These are phyloP conservation scores for Podaxis sp. DNA, from an alignment of 768 basidiomycete species.

Conservation along the genomic window DNA sequence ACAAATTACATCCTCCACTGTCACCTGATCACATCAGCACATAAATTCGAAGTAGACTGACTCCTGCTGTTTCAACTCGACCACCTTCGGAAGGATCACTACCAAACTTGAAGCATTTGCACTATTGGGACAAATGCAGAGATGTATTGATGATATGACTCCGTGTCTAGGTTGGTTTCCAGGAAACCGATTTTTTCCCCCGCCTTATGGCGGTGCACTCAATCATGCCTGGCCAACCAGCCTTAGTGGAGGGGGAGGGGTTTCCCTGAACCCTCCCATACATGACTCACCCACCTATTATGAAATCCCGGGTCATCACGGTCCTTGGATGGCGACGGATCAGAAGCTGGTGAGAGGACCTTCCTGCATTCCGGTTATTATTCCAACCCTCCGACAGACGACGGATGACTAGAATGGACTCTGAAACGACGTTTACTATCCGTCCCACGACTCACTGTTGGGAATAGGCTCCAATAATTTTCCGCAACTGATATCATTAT, in stretches of 20 bases:
- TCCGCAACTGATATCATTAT: background rate
- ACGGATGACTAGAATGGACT: background rate
- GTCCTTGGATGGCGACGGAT: background rate
- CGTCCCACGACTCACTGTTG: background rate
- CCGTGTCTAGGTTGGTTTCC: background rate
- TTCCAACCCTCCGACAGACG: background rate
- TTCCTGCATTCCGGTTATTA: background rate
- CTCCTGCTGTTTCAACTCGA: background rate
- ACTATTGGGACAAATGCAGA: background rate
- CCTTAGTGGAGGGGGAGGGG: background rate
- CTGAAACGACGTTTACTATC: constrained; percentile 1
- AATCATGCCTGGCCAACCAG: background rate
- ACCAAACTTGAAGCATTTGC: background rate
- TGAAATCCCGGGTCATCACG: background rate
- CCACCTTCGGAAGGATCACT: background rate
- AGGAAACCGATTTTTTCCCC: background rate
- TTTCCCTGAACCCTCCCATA: background rate
- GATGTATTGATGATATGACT: background rate
- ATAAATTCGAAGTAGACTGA: background rate
- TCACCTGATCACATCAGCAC: background rate
- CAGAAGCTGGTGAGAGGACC: background rate
- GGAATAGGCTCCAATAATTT: background rate
- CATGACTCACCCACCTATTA: background rate
- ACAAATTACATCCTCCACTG: background rate
- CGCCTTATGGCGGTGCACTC: background rate